These are phyloP conservation scores for Achaetomiella virescens DNA, from an alignment of 495 filamentous ascomycete genomes.

Conservation along the genomic window DNA sequence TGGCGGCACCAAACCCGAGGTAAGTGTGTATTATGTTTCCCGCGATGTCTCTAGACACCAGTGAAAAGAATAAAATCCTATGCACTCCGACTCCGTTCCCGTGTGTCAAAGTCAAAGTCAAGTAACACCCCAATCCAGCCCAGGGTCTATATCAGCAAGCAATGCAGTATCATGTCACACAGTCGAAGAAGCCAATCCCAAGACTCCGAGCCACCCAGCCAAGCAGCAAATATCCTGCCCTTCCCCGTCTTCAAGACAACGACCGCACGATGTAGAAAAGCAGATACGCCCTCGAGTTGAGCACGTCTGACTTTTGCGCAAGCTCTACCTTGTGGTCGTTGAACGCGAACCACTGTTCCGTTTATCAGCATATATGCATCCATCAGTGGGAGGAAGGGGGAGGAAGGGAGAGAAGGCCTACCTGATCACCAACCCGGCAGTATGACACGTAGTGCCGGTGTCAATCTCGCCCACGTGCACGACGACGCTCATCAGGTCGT, in stretches of 20 bases:
- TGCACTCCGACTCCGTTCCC: too few species aligned
- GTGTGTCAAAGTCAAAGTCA: too few species aligned
- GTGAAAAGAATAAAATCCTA: too few species aligned
- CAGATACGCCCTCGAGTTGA: constrained; percentile 76
- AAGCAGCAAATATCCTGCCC: background rate
- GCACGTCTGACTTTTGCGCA: constrained; percentile 69
- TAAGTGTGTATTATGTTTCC: too few species aligned
- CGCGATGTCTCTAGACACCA: too few species aligned
- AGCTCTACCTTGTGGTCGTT: constrained; percentile 85
- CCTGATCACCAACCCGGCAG: constrained; percentile 68
- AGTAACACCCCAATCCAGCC: too few species aligned
- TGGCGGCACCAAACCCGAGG: too few species aligned
- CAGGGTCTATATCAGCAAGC: too few species aligned
- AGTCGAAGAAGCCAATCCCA: too few species aligned
- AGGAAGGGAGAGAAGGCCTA: constrained; percentile 33
- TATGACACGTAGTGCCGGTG: constrained; percentile 86
- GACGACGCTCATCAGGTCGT: constrained; percentile 77
- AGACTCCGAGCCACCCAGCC: background rate
- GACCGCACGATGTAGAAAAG: constrained; percentile 77
- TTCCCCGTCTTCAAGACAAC: constrained; percentile 33
- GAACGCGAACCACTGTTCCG: constrained; percentile 73
- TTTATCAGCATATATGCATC: background rate
- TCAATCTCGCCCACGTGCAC: constrained; percentile 86
- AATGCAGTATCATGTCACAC: too few species aligned
- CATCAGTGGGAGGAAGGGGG: background rate